These are phyloP conservation scores for Wickerhamiella azyma DNA, from an alignment of 805 yeast genomes.

Conservation along the genomic window DNA sequence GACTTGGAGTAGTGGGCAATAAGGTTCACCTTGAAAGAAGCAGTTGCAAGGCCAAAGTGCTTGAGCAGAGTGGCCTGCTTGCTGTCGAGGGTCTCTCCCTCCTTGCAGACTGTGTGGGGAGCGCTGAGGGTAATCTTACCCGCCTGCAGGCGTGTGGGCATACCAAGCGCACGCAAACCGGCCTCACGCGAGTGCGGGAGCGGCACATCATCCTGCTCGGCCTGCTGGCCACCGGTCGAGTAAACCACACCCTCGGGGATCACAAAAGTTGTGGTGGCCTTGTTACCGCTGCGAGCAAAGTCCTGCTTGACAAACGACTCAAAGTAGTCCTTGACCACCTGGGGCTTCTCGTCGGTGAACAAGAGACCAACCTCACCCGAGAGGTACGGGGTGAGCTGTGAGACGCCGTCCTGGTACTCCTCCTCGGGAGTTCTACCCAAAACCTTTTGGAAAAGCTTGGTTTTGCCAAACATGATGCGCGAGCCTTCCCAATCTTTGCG, in stretches of 20 bases:
- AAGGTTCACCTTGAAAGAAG: constrained; percentile 73
- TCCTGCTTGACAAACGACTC: constrained; percentile 63
- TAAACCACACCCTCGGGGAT: constrained; percentile 85
- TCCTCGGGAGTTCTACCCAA: constrained; percentile 77
- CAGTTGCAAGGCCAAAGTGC: constrained; percentile 89
- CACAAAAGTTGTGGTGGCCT: constrained; percentile 67
- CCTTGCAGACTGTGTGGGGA: constrained; percentile 65
- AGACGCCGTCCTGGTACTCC: constrained; percentile 78
- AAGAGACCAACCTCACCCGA: constrained; percentile 76
- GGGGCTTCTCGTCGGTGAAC: constrained; percentile 78
- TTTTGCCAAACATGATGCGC: constrained; percentile 77
- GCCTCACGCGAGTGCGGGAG: constrained; percentile 93
- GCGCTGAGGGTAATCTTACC: constrained; percentile 74
- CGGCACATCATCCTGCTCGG: constrained; percentile 87
- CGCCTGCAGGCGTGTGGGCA: constrained; percentile 79
- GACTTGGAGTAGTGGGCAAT: constrained; percentile 55
- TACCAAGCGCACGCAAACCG: constrained; percentile 75
- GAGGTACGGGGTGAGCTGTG: constrained; percentile 47
- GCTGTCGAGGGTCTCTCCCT: constrained; percentile 73
- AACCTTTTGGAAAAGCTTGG: constrained; percentile 85
- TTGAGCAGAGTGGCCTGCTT: constrained; percentile 84
- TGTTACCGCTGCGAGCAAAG: constrained; percentile 79
- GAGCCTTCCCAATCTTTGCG: constrained; percentile 90
- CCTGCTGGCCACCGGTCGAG: constrained; percentile 88
- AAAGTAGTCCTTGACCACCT: constrained; percentile 84